Conservation (phyloP, 1,139 yeast genomes). For the Protomyces gravidus region DNA sequence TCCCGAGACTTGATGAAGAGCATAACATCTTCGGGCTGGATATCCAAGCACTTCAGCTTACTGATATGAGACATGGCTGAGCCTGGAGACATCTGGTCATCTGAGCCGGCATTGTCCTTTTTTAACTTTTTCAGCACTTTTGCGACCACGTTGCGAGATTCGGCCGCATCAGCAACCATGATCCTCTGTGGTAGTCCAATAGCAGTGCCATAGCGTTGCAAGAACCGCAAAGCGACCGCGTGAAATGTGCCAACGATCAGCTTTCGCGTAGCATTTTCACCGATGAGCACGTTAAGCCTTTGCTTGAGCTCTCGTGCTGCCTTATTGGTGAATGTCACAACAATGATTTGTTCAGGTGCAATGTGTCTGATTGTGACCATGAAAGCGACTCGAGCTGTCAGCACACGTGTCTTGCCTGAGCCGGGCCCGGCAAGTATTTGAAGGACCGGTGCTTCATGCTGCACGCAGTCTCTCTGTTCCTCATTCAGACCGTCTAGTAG, state of each 20-base stretch:
- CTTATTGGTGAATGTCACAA: slow-evolving; percentile 85
- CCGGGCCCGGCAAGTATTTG: slow-evolving; percentile 94
- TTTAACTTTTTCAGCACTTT: slow-evolving; percentile 12
- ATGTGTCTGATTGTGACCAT: slow-evolving; percentile 49
- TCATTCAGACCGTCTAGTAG: slow-evolving; percentile 6
- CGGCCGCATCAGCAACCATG: slow-evolving; percentile 65
- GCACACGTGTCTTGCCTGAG: slow-evolving; percentile 63
- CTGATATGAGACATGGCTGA: slow-evolving; percentile 12
- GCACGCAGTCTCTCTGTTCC: slow-evolving; percentile 19
- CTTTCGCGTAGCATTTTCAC: slow-evolving; percentile 42
- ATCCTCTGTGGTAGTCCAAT: slow-evolving; percentile 48
- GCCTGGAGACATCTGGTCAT: not conserved
- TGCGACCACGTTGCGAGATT: slow-evolving; percentile 37
- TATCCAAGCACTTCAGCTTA: slow-evolving; percentile 3
- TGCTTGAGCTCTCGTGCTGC: slow-evolving; percentile 81
- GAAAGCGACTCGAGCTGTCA: slow-evolving; percentile 73
- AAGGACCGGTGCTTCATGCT: slow-evolving; percentile 38
- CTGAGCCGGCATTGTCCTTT: not conserved
- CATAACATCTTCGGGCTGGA: not conserved
- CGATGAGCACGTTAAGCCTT: slow-evolving; percentile 49
- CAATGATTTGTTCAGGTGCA: slow-evolving; percentile 60
- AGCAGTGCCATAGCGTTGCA: slow-evolving; percentile 54
- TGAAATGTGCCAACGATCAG: slow-evolving; percentile 83
- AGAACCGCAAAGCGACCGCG: slow-evolving; percentile 62
- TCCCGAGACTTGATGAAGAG: not conserved